Conservation (phyloP, 768 basidiomycete species). For the Termitomyces sp. region DNA sequence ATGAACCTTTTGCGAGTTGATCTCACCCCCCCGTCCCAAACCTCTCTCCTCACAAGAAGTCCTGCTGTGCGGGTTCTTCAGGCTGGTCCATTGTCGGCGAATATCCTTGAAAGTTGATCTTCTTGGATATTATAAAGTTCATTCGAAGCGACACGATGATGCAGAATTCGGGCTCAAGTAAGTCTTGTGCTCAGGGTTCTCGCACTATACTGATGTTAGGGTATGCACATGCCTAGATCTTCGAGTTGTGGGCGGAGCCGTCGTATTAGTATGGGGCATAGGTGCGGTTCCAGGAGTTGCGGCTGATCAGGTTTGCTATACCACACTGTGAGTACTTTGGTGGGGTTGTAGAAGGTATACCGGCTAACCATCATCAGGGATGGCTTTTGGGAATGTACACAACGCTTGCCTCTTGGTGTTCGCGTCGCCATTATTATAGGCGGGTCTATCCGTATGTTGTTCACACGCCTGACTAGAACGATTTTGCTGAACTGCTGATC, state of each 20-base stretch:
- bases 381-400: slow-evolving; percentile 15
- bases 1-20: slow-evolving; percentile 18
- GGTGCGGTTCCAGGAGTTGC: slow-evolving; percentile 15
- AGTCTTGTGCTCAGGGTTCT: not conserved
- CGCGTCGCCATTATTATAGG: slow-evolving; percentile 15
- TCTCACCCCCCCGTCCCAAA: slow-evolving; percentile 15
- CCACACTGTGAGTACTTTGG: slow-evolving; percentile 13
- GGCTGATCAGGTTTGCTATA: slow-evolving; percentile 18
- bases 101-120: slow-evolving; percentile 13
- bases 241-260: slow-evolving; percentile 10
- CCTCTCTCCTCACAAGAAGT: slow-evolving; percentile 11
- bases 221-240: slow-evolving; percentile 5
- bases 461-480: not conserved
- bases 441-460: slow-evolving; percentile 12
- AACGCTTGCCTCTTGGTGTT: slow-evolving; percentile 12
- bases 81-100: slow-evolving; percentile 9
- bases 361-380: slow-evolving; percentile 8
- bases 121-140: slow-evolving; percentile 5
- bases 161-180: slow-evolving; percentile 8
- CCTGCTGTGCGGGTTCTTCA: slow-evolving; percentile 22
- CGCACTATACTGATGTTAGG: not conserved
- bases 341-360: not conserved
- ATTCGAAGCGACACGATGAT: slow-evolving; percentile 9
- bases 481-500: not conserved
- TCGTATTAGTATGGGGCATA: not conserved